These are phyloP conservation scores for Alternaria sp. DNA, from an alignment of 2,329 filamentous ascomycete species.

Conservation along the genomic window DNA sequence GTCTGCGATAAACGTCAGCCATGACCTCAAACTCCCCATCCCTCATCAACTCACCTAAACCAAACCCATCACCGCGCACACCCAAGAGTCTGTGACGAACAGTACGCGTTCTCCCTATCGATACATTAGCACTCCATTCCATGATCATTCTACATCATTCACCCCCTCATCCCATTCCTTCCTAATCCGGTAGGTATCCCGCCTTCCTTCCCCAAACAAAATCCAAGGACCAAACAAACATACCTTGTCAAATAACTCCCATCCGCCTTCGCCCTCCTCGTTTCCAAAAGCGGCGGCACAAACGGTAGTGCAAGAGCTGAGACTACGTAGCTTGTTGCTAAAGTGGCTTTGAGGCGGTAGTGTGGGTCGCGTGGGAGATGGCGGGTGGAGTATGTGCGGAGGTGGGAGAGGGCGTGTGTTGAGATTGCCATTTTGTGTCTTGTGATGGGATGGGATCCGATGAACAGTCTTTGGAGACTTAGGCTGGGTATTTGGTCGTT, in stretches of 20 bases:
- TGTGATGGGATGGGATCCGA: too few species aligned
- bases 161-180: not conserved
- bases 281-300: slow-evolving; percentile 49
- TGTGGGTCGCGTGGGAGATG: slow-evolving; percentile 43
- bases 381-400: slow-evolving; percentile 47
- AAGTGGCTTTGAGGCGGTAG: slow-evolving; percentile 43
- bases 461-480: too few species aligned
- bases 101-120: slow-evolving; percentile 36
- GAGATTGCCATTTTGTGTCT: slow-evolving; percentile 41
- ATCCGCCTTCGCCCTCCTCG: slow-evolving; percentile 44
- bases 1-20: not conserved
- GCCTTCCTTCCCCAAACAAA: not conserved
- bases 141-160: not conserved
- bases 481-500: too few species aligned
- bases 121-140: slow-evolving; percentile 1
- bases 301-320: slow-evolving; percentile 50
- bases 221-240: slow-evolving; percentile 20
- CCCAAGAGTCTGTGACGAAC: slow-evolving; percentile 34
- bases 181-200: not conserved
- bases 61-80: slow-evolving; percentile 24
- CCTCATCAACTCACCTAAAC: not conserved
- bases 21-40: not conserved
- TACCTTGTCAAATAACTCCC: slow-evolving; percentile 48
- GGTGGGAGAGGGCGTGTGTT: slow-evolving; percentile 38
- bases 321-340: slow-evolving; percentile 48